Evolutionary conservation across 495 filamentous ascomycete species (phyloP), one percentile per base, ranked within the genome.

Genomic region (Haplographium delicatum): DNA sequence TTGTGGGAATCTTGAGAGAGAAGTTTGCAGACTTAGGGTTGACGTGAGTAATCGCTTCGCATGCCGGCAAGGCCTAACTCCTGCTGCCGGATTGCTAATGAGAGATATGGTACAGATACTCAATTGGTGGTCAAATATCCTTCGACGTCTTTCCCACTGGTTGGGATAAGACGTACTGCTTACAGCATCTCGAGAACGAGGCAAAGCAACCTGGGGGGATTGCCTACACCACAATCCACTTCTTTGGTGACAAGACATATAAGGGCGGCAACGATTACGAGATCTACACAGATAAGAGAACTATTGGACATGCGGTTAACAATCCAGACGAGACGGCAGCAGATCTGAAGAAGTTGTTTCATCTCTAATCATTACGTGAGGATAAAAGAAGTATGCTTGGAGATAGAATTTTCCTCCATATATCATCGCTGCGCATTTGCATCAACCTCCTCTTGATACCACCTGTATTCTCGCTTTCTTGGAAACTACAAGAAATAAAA

Each of bases 91-190:
- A 20, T 34, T 38, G 27, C 50, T 50, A 54, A 49, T 37, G 6
- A 25, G 16, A 35, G 47, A 37, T 50, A 0, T 5, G 39, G 24
- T 25, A 55, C 50, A 91, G 88, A 23, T 96, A 82, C 73, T 91
- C 88, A 38, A 90, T 98, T 59, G 93, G 93, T 57, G 93, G 93
- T 33, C 88, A 96, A 61, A 95, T 98, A 64, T 95, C 88, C 49
- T 98, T 98, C 72, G 93, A 98, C 64, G 89, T 96, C 53, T 98
- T 98, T 76, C 93, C 93, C 44, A 82, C 71, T 1, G 93, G 93
- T 58, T 98, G 93, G 93, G 91, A 98, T 70, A 98, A 97, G 79
- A 94, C 86, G n/a, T 98, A 91, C 74, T 96, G 91, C 68, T 72
- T 98, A 56, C 76, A 79, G 60, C 90, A 96, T 66, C 65, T 98